These are phyloP conservation scores for Cercophora newfieldiana DNA, from an alignment of 495 filamentous ascomycete species.

Conservation along the genomic window DNA sequence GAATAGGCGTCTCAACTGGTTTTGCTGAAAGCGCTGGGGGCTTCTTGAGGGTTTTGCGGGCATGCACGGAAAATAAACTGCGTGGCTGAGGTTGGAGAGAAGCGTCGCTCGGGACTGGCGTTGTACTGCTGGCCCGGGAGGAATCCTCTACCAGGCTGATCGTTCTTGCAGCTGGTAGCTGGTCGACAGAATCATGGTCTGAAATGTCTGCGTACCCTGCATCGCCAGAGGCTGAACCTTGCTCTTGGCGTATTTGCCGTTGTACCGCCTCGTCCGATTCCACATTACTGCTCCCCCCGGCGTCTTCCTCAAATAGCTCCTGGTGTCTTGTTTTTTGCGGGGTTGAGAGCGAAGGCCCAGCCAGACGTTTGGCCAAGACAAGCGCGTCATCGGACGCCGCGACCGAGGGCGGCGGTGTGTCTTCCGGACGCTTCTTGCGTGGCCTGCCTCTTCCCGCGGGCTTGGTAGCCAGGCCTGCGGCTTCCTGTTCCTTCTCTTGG, in stretches of 20 bases:
- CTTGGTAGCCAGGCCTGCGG: too few species aligned
- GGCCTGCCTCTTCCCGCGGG: slow-evolving; percentile 21
- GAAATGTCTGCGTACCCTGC: neutral
- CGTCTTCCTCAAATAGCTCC: slow-evolving; percentile 12
- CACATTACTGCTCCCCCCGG: slow-evolving; percentile 13
- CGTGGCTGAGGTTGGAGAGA: too few species aligned
- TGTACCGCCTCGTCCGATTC: slow-evolving; percentile 30
- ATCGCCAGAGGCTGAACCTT: neutral
- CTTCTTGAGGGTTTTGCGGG: too few species aligned
- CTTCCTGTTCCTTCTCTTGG: slow-evolving; percentile 23
- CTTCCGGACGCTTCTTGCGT: slow-evolving; percentile 5
- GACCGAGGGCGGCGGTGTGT: slow-evolving; percentile 3
- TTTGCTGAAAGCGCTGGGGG: neutral
- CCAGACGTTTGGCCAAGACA: slow-evolving; percentile 22
- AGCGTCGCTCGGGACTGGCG: neutral
- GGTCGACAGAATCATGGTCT: neutral
- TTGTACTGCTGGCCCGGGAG: neutral
- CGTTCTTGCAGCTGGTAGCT: neutral
- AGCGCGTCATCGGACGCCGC: slow-evolving; percentile 12
- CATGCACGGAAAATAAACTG: too few species aligned
- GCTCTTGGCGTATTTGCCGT: slow-evolving; percentile 13
- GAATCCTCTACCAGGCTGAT: neutral
- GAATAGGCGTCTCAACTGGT: too few species aligned
- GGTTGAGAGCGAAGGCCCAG: slow-evolving; percentile 36
- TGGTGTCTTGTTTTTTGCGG: slow-evolving; percentile 30